These are phyloP conservation scores for Aquanectria penicillioides DNA, from an alignment of 2,329 filamentous ascomycete species.

Conservation along the genomic window DNA sequence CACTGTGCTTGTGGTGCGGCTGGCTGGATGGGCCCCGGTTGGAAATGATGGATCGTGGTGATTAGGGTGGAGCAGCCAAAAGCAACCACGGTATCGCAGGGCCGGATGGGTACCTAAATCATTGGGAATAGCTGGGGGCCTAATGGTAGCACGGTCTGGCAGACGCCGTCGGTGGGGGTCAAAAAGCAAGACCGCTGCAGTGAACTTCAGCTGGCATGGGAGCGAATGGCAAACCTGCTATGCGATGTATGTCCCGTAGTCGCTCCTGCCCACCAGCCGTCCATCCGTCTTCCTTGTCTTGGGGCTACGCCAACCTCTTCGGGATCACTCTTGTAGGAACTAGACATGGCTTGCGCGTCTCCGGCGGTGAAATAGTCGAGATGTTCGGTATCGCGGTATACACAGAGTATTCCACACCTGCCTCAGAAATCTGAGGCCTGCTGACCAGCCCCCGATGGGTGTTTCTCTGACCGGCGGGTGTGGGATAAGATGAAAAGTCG, in stretches of 20 bases:
- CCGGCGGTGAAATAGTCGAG: slow-evolving; percentile 29
- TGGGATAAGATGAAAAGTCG: not conserved
- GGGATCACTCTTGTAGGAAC: slow-evolving; percentile 8
- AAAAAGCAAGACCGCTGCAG: slow-evolving; percentile 26
- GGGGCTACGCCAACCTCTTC: slow-evolving; percentile 8
- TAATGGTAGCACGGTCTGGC: not conserved
- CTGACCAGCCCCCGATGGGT: not conserved
- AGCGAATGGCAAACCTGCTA: too few species aligned
- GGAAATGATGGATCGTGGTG: slow-evolving; percentile 6
- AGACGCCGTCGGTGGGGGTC: slow-evolving; percentile 22
- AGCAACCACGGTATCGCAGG: slow-evolving; percentile 16
- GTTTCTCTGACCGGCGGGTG: slow-evolving; percentile 5
- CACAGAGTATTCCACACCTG: not conserved
- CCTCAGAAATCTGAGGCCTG: not conserved
- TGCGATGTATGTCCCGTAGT: not conserved
- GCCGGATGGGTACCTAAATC: not conserved
- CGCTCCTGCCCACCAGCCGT: not conserved
- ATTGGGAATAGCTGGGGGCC: not conserved
- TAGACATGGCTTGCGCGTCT: slow-evolving; percentile 16
- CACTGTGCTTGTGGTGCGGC: not conserved
- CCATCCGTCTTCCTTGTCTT: slow-evolving; percentile 8
- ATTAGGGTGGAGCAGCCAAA: slow-evolving; percentile 13
- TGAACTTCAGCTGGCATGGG: slow-evolving; percentile 24
- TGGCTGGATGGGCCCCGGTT: slow-evolving; percentile 10
- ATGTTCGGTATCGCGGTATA: not conserved